These are phyloP conservation scores for Agroathelia rolfsii DNA, from an alignment of 1,284 basidiomycete genomes.

Conservation along the genomic window DNA sequence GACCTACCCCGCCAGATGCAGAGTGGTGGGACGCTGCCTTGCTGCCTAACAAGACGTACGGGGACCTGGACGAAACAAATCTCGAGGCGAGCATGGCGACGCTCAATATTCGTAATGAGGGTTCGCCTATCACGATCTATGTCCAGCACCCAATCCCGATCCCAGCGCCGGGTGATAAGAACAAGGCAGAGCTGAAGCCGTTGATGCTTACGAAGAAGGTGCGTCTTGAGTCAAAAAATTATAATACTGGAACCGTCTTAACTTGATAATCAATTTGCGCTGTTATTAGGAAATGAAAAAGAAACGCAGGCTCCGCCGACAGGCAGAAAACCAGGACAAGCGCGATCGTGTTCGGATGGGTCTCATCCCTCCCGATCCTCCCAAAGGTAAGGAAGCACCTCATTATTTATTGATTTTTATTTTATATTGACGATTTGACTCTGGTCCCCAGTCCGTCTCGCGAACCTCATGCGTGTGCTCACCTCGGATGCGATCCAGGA, in stretches of 20 bases:
- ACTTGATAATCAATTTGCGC: conserved; percentile 5
- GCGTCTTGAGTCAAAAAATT: conserved; percentile 5
- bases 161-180: conserved; percentile 82
- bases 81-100: conserved; percentile 40
- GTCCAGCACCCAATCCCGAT: conserved; percentile 98
- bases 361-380: conserved; percentile 86
- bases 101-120: conserved; percentile 52
- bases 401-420: not conserved
- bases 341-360: conserved; percentile 95
- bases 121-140: conserved; percentile 82
- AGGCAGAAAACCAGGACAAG: conserved; percentile 89
- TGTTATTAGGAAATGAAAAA: conserved; percentile 83
- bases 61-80: no score
- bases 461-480: conserved; percentile 96
- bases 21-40: conserved; percentile 98
- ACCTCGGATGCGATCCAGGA: conserved; percentile 96
- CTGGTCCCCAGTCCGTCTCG: conserved; percentile 64
- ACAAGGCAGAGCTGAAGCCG: conserved; percentile 65
- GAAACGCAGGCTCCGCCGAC: conserved; percentile 82
- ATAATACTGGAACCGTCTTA: conserved; percentile 3
- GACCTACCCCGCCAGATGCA: conserved; percentile 76
- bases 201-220: conserved; percentile 87
- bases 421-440: conserved; percentile 10
- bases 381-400: conserved; percentile 62
- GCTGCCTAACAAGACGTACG: conserved; percentile 74